Evolutionary conservation across 495 filamentous ascomycete genomes (phyloP).

Genomic region (Neurospora discreta): DNA sequence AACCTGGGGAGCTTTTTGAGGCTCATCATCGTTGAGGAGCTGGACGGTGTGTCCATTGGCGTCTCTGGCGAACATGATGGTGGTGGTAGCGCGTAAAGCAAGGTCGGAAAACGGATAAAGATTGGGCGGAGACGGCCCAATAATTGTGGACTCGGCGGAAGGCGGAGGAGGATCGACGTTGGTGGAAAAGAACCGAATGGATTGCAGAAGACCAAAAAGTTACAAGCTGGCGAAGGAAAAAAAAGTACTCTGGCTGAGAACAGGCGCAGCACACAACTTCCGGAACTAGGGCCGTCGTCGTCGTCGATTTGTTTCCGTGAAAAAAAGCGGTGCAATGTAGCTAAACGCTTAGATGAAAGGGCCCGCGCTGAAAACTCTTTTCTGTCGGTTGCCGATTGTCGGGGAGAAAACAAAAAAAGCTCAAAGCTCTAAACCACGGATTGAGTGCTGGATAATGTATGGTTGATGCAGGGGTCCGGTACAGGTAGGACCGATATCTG

Average conservation of each 20-base stretch:
- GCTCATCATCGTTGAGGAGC: slow-evolving; percentile 40
- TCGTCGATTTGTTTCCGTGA: background rate
- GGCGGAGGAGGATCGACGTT: background rate
- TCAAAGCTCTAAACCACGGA: background rate
- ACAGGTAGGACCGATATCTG: background rate
- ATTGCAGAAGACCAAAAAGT: background rate
- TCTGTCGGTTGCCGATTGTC: background rate
- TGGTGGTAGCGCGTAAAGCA: background rate
- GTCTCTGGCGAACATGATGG: slow-evolving; percentile 37
- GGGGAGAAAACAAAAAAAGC: background rate
- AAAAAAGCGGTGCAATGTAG: background rate
- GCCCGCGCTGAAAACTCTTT: background rate
- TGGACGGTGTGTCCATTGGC: slow-evolving; percentile 41
- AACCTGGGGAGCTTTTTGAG: slow-evolving; percentile 3
- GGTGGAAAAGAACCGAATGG: background rate
- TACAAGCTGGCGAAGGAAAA: background rate
- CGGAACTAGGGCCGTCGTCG: background rate
- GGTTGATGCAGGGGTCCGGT: background rate
- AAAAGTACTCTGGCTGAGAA: background rate
- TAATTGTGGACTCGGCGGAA: background rate
- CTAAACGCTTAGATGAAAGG: background rate
- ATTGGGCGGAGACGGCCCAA: background rate
- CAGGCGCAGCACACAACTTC: background rate
- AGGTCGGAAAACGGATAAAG: background rate
- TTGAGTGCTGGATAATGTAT: background rate